Conservation (phyloP, 495 filamentous ascomycete species). For the Neurospora sp. region DNA sequence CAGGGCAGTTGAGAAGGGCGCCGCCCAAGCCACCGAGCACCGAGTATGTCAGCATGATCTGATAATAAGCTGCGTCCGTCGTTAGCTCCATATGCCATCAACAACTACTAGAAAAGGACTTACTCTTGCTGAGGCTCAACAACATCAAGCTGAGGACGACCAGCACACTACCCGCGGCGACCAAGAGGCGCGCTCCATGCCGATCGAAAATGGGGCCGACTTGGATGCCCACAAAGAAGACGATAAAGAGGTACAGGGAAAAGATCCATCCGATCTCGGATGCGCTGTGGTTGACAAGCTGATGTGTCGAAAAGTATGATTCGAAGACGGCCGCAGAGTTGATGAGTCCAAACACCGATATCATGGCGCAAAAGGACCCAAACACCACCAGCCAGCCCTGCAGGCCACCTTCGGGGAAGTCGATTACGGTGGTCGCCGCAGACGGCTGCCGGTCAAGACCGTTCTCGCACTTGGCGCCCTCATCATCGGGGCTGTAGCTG, state of each 20-base stretch:
- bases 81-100: constrained; percentile 3
- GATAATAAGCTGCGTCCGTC: constrained; percentile 43
- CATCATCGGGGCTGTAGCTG: neutral
- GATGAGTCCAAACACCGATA: constrained; percentile 56
- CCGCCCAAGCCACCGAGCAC: constrained; percentile 46
- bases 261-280: constrained; percentile 58
- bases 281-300: constrained; percentile 43
- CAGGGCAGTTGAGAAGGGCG: constrained; percentile 49
- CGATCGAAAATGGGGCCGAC: constrained; percentile 60
- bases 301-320: constrained; percentile 50
- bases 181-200: constrained; percentile 45
- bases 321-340: constrained; percentile 54
- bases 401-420: constrained; percentile 53
- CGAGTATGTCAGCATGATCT: constrained; percentile 53
- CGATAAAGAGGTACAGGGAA: constrained; percentile 51
- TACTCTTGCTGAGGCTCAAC: constrained; percentile 36
- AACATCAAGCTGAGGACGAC: constrained; percentile 48
- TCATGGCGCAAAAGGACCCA: constrained; percentile 50
- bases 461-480: neutral
- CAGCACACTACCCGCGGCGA: constrained; percentile 40
- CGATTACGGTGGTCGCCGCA: constrained; percentile 12
- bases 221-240: constrained; percentile 54
- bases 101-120: neutral
- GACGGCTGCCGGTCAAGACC: constrained; percentile 4
- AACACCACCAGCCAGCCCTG: constrained; percentile 53